Percentiles rank a stretch among this genome's conserved stretches.
phyloP scores from a whole-genome alignment of 1,284 basidiomycete species.

The Moesziomyces aphidis region DNA sequence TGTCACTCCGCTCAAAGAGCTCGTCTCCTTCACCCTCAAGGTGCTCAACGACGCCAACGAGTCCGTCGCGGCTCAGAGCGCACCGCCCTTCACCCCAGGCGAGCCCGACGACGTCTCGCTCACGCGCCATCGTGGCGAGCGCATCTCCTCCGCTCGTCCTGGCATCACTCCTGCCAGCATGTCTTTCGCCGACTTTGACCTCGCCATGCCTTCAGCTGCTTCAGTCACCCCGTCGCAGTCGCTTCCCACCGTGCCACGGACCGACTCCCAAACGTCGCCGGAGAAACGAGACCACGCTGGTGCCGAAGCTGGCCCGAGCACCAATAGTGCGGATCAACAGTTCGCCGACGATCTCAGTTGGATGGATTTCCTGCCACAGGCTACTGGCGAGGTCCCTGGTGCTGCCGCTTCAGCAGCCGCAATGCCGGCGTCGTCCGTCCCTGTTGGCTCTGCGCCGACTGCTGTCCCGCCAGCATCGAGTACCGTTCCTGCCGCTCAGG shows the following conservation, averaged over 20 bases:
- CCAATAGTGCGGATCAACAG: slow-evolving; percentile 5
- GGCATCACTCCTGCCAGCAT: slow-evolving; percentile 35
- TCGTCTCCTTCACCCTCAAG: slow-evolving; percentile 42
- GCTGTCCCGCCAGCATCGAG: not conserved
- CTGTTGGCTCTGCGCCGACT: not conserved
- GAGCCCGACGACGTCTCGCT: slow-evolving; percentile 26
- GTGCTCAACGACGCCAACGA: slow-evolving; percentile 43
- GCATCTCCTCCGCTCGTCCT: slow-evolving; percentile 11
- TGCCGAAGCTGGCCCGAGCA: slow-evolving; percentile 2
- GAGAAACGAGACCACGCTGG: slow-evolving; percentile 14
- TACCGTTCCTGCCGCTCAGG: not conserved
- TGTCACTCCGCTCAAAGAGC: slow-evolving; percentile 43
- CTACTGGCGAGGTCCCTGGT: slow-evolving; percentile 2
- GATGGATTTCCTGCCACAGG: slow-evolving; percentile 29
- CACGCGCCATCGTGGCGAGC: slow-evolving; percentile 13
- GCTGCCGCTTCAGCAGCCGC: slow-evolving; percentile 4
- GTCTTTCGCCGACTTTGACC: slow-evolving; percentile 31
- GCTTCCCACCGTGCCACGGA: slow-evolving; percentile 12
- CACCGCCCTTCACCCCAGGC: slow-evolving; percentile 24
- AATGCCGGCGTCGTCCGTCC: not conserved
- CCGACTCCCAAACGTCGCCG: slow-evolving; percentile 14
- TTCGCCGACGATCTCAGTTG: slow-evolving; percentile 32
- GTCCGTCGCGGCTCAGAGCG: slow-evolving; percentile 9
- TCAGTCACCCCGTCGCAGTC: slow-evolving; percentile 17
- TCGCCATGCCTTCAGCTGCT: slow-evolving; percentile 23